Evolutionary conservation across 2,329 filamentous ascomycete species (phyloP).

Genomic region (Phyllosticta paracitricarpa): DNA sequence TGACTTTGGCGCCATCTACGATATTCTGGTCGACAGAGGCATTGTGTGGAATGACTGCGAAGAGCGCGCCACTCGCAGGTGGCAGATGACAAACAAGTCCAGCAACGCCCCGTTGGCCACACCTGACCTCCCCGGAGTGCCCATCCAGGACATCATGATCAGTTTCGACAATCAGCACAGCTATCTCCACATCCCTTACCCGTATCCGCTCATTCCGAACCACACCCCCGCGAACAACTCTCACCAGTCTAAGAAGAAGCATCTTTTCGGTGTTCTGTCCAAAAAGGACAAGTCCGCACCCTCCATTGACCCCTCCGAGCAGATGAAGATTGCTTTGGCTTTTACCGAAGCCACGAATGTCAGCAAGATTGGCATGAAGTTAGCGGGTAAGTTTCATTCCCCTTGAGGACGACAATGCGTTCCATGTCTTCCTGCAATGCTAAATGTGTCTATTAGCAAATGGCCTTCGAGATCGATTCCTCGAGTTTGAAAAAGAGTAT

Average conservation of each 20-base stretch:
- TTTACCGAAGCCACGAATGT: slow-evolving; percentile 33
- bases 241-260: slow-evolving; percentile 24
- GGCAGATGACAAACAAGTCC: slow-evolving; percentile 44
- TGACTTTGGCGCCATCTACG: slow-evolving; percentile 60
- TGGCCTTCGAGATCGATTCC: slow-evolving; percentile 30
- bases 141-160: slow-evolving; percentile 55
- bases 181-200: slow-evolving; percentile 45
- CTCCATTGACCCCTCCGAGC: slow-evolving; percentile 28
- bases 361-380: slow-evolving; percentile 26
- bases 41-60: slow-evolving; percentile 56
- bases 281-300: slow-evolving; percentile 27
- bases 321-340: slow-evolving; percentile 29
- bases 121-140: slow-evolving; percentile 42
- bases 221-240: slow-evolving; percentile 16
- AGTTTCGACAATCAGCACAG: slow-evolving; percentile 53
- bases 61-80: slow-evolving; percentile 51
- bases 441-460: slow-evolving; percentile 19
- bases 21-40: slow-evolving; percentile 59
- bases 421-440: neutral
- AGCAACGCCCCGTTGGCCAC: slow-evolving; percentile 24
- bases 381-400: slow-evolving; percentile 21
- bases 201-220: slow-evolving; percentile 53
- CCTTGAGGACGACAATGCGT: neutral
- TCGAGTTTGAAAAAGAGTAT: slow-evolving; percentile 28
- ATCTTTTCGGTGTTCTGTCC: slow-evolving; percentile 21